A percentile compares a stretch with the other conserved stretches of the same genome.
Evolutionary conservation across 768 basidiomycete species (phyloP).

Genomic region (Xerocomus brunneocitrinus): DNA sequence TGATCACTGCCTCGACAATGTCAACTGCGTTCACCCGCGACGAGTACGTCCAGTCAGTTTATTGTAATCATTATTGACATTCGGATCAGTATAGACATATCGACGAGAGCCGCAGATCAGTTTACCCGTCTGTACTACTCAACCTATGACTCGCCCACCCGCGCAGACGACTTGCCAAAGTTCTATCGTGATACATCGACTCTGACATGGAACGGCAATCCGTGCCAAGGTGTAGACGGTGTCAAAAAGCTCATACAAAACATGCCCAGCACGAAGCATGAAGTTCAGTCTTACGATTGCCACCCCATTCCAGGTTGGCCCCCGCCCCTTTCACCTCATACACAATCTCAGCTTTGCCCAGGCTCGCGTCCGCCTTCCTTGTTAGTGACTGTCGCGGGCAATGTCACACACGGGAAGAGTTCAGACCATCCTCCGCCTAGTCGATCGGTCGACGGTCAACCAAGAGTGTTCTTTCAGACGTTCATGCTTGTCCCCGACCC

Average conservation of each 20-base stretch:
- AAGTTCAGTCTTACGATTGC: conserved; percentile 84
- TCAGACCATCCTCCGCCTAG: conserved; percentile 52
- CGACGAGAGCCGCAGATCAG: conserved; percentile 76
- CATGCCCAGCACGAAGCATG: conserved; percentile 79
- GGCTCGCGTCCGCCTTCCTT: conserved; percentile 77
- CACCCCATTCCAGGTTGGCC: conserved; percentile 78
- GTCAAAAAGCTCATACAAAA: conserved; percentile 60
- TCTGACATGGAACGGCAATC: conserved; percentile 82
- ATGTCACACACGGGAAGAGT: conserved; percentile 64
- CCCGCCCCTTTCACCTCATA: conserved; percentile 3
- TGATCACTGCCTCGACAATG: conserved; percentile 15
- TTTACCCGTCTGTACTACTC: conserved; percentile 81
- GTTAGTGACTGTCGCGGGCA: conserved; percentile 75
- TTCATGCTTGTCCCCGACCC: conserved; percentile 82
- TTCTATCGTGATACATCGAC: conserved; percentile 78
- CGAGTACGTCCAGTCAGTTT: conserved; percentile 44
- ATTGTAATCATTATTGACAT: conserved; percentile 5
- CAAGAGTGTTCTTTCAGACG: conserved; percentile 83
- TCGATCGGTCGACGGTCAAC: conserved; percentile 66
- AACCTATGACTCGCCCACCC: conserved; percentile 76
- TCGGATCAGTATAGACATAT: conserved; percentile 70
- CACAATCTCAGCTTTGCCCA: conserved; percentile 27
- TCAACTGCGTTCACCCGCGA: conserved; percentile 44
- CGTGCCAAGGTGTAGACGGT: conserved; percentile 68
- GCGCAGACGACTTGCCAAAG: conserved; percentile 69